Base-by-base conservation (phyloP, 345 rosid genomes). In the Geranium brycei region DNA sequence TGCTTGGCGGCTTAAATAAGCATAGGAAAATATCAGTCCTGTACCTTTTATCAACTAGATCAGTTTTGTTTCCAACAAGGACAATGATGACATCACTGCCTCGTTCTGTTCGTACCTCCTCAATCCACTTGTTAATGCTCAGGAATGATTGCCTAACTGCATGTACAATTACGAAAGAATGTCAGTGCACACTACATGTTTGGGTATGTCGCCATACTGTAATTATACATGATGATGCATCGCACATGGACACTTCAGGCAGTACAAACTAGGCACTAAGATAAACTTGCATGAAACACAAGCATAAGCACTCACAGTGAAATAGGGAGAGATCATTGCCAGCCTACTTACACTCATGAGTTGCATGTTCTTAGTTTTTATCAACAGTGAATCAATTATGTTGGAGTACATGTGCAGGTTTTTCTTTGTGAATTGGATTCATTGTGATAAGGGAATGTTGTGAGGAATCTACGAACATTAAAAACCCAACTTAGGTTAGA, bases 41-140 rank as follows among this genome's bases (percentile, higher is more conserved):
- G 28, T 23, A 87, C 93, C 93, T 82, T 78, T 87, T 87, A 66
- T 84, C 93, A 61, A 84, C 93, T 61, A 87, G 95, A 78, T 91
- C 95, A 0, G 95, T 91, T 73, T 91, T 91, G 84, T 87, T 91
- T 64, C 95, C 96, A 17, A 89, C 95, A 31, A 91, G 86, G 61
- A 91, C 96, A 51, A 91, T 83, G 23, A 91, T 89, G 66, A 89
- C 98, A 71, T 87, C 98, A 17, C 84, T 86, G 16, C 95, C 96
- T 68, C 92, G 77, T 72, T 91, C 96, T 19, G 87, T 81, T 30
- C 92, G 85, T 62, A 89, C 98, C 73, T 91, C 92, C 76, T 87
- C 98, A 59, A 89, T 81, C 98, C 98, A 91, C 85, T 86, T 91
- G 1, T 88, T 80, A 40, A 95, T 85, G 80, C 85, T 91, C 69